Base-by-base conservation (phyloP, 768 basidiomycete species). In the Mycena polygramma region DNA sequence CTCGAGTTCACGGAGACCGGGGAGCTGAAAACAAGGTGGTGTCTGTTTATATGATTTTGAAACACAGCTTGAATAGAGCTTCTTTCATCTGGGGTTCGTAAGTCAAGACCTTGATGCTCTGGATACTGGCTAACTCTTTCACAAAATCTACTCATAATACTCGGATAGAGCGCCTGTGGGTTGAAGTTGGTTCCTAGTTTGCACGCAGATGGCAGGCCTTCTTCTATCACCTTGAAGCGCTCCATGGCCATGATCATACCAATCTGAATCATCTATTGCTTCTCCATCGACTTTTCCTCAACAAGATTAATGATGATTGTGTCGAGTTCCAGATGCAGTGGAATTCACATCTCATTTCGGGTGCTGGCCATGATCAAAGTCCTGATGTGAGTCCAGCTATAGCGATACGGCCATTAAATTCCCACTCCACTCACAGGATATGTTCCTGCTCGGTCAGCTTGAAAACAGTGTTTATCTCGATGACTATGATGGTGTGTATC, bases 1-100 rank as follows among this genome's bases (percentile, higher is more conserved):
- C 74, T 11, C 65, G 74, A 20, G 62, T 75, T 10, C 65, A 69
- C 24, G 75, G 77, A 7, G 77, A 79, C 60, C 68, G 70, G n/a
- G 77, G 77, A 7, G 75, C 72, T 1, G 77, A 80, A 61, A 81
- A 80, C 67, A 71, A 73, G 26, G 63, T 69, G 17, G 76, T 78
- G 19, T 70, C 77, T 0, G 68, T 73, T 2, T 75, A 66, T 26
- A 81, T 81, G 80, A 74, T 79, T 45, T 52, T 73, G 54, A 22
- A 46, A 0, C 60, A 70, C 1, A 79, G 80, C 0, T 59, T 72
- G 1, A 66, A 71, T 53, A 63, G 74, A 26, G 76, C 41, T 3
- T 71, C 63, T 14, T 71, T 69, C 20, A 57, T 63, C 0, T 71
- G 64, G 64, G 66, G 66, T 17, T 67, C 66, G 66, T 67, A 24